These are phyloP conservation scores for Saccharum hybrid DNA, from an alignment of 202 grass and related monocot genomes.

Conservation along the genomic window DNA sequence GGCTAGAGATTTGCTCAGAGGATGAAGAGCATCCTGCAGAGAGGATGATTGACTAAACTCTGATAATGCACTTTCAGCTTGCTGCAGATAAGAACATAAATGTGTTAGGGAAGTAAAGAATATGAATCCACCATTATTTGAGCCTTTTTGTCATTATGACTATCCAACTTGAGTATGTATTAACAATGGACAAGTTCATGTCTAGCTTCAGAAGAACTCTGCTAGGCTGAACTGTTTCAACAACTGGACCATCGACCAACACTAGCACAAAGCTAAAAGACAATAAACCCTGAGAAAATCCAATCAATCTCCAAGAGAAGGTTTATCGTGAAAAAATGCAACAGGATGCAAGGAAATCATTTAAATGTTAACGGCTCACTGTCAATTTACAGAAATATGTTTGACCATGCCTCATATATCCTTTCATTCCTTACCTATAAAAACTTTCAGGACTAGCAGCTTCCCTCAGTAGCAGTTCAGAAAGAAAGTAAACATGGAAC, in stretches of 20 bases:
- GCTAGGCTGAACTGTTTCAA: constrained; percentile 27
- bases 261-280: constrained; percentile 2
- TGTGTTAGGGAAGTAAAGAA: constrained; percentile 41
- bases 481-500: constrained; percentile 23
- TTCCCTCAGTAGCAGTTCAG: constrained; percentile 32
- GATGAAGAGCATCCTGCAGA: constrained; percentile 60
- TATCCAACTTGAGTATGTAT: neutral
- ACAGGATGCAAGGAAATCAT: neutral
- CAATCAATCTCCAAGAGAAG: neutral
- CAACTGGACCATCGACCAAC: neutral
- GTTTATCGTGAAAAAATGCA: neutral
- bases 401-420: neutral
- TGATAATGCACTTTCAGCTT: constrained; percentile 82
- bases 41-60: constrained; percentile 81
- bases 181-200: constrained; percentile 8
- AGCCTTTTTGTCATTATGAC: constrained; percentile 13
- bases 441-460: neutral
- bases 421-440: neutral
- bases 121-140: constrained; percentile 21
- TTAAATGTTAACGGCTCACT: neutral
- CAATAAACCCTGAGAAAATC: neutral
- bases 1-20: constrained; percentile 71
- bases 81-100: constrained; percentile 63
- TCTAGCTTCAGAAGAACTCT: constrained; percentile 4
- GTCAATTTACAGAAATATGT: neutral